A percentile compares a stretch with the other conserved stretches of the same genome.
Evolutionary conservation across 257 asterid species (phyloP).

Genomic region (Solanum rostratum): DNA sequence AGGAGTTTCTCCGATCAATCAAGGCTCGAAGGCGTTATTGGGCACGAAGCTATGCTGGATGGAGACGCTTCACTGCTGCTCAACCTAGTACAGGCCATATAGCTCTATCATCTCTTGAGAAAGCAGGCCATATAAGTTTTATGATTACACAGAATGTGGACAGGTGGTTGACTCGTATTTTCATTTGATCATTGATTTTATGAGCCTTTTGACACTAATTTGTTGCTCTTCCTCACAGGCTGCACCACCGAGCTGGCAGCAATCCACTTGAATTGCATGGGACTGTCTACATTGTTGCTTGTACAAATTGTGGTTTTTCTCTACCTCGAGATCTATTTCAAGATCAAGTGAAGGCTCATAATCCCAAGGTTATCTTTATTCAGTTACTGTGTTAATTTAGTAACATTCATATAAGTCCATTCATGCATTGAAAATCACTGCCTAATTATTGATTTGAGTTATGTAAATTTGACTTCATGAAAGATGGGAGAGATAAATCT

Average conservation of each 20-base stretch:
- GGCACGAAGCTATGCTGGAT: conserved; percentile 99
- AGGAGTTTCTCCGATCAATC: conserved; percentile 72
- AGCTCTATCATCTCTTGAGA: conserved; percentile 86
- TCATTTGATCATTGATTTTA: not conserved
- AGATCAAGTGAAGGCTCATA: conserved; percentile 82
- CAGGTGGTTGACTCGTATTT: conserved; percentile 40
- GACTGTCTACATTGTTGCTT: conserved; percentile 73
- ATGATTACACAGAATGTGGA: conserved; percentile 93
- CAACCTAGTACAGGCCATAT: conserved; percentile 83
- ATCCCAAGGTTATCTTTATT: conserved; percentile 58
- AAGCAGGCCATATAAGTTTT: conserved; percentile 53
- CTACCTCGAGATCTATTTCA: conserved; percentile 67
- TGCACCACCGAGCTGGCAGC: conserved; percentile 96
- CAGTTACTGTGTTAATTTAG: not conserved
- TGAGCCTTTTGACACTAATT: not conserved
- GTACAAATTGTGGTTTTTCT: conserved; percentile 75
- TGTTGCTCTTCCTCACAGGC: conserved; percentile 31
- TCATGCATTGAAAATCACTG: not conserved
- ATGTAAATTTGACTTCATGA: not conserved
- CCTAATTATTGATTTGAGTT: not conserved
- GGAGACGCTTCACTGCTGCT: conserved; percentile 85
- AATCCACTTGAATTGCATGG: conserved; percentile 96
- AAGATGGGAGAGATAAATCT: not conserved
- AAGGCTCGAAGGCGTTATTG: conserved; percentile 82
- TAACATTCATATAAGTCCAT: not conserved